Percentiles rank a stretch among this genome's conserved stretches.
phyloP scores from a whole-genome alignment of 2,329 filamentous ascomycete species.

The Cordyceps tenuipes region DNA sequence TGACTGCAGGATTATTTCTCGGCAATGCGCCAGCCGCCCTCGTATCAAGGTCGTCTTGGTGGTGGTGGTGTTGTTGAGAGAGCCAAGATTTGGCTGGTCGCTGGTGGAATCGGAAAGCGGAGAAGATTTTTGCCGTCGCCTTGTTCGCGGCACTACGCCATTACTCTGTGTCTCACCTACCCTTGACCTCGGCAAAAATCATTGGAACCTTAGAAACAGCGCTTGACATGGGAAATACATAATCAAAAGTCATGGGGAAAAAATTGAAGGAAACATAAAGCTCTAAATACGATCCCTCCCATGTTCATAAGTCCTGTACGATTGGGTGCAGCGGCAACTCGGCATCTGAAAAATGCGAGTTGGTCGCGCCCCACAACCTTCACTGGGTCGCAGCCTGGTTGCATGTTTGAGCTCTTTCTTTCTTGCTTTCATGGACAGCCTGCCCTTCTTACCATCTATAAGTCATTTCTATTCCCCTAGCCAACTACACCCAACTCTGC shows the following conservation, averaged over 20 bases:
- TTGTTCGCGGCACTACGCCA: not conserved
- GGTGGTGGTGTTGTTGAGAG: slow-evolving; percentile 5
- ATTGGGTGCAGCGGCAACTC: not conserved
- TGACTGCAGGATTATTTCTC: slow-evolving; percentile 6
- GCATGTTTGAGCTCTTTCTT: not conserved
- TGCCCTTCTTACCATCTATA: not conserved
- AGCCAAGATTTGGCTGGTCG: slow-evolving; percentile 6
- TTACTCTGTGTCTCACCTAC: not conserved
- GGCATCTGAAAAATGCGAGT: not conserved
- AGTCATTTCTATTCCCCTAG: not conserved
- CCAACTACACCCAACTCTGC: not conserved
- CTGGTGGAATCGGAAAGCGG: slow-evolving; percentile 9
- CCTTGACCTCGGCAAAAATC: not conserved
- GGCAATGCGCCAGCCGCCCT: slow-evolving; percentile 9
- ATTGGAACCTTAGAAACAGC: not conserved
- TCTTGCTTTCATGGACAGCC: not conserved
- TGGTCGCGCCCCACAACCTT: not conserved
- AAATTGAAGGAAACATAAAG: not conserved
- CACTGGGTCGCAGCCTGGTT: not conserved
- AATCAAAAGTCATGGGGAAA: too few species aligned
- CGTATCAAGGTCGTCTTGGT: slow-evolving; percentile 5
- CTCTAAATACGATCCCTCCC: too few species aligned
- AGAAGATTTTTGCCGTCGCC: slow-evolving; percentile 8
- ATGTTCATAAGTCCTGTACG: not conserved
- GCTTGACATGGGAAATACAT: not conserved